Base-by-base conservation (phyloP, 179 eudicot genomes). In the Sideroxylon spinosum region DNA sequence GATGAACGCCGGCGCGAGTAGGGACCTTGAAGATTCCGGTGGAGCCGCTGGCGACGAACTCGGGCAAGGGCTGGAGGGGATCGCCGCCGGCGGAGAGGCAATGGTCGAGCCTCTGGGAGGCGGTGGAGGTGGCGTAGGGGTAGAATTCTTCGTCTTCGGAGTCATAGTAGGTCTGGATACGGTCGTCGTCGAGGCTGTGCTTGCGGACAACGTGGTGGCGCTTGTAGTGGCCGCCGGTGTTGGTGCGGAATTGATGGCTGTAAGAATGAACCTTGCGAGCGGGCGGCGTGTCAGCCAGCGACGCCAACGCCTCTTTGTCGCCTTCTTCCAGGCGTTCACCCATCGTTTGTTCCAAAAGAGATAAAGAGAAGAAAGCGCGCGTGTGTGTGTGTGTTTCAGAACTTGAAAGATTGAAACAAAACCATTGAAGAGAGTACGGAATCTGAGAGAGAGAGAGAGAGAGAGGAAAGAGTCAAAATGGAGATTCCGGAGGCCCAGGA, bases 1-100 rank as follows among this genome's bases (percentile, higher is more conserved):
- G 99, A 78, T 96, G 96, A 3, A 96, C 95, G 0, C 96, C 96
- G 0, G 99, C 88, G 20, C 97, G 76, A 0, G 70, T 78, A 9
- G 99, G 98, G 0, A 87, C 89, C 78, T 83, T 91, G 75, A 91
- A 94, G 7, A 92, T 86, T 25, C 94, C 98, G 0, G 78, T 56
- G 1, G 85, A 90, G 20, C 90, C 88, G 19, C 78, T 86, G 0
- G 89, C 94, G 52, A 75, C 83, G 26, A 92, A 91, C 80, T 91
- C 97, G 44, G 88, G 89, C 82, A 95, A 52, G 0, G 90, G 76
- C 14, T 44, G 76, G 0, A 63, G 81, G 3, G 44, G 5, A 37
- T 66, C 81, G 59, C 57, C 74, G 9, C 66, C 81, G 20, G 79
- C 28, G 9, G 59, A 78, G 48, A 66, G 32, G 76, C 68, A 2